Percentiles rank a stretch among this genome's conserved stretches.
phyloP scores from a whole-genome alignment of 2,329 filamentous ascomycete species.

The Arthroderma sp. region DNA sequence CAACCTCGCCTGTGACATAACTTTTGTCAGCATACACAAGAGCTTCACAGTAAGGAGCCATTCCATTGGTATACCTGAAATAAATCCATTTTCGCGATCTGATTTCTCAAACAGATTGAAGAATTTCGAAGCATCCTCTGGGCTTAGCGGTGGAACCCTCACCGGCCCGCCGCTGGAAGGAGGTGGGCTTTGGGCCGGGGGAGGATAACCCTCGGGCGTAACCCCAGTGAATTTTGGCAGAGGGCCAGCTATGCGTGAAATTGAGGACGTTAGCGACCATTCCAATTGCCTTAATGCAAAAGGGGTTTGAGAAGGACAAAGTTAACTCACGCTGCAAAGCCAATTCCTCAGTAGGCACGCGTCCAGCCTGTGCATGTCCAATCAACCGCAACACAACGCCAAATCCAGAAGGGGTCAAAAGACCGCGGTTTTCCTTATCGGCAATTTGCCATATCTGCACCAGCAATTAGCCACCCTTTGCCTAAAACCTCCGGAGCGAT shows the following conservation, averaged over 20 bases:
- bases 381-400: conserved; percentile 86
- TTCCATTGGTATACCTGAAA: conserved; percentile 43
- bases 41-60: too few relatives aligned
- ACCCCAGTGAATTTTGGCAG: conserved; percentile 84
- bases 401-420: conserved; percentile 85
- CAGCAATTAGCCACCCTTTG: not conserved
- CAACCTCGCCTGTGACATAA: conserved; percentile 52
- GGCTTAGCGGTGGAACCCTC: conserved; percentile 74
- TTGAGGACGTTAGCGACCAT: too few relatives aligned
- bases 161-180: conserved; percentile 47
- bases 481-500: not conserved
- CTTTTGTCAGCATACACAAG: too few relatives aligned
- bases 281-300: not conserved
- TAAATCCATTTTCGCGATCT: conserved; percentile 58
- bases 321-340: conserved; percentile 55
- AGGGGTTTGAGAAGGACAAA: not conserved
- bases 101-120: conserved; percentile 82
- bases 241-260: conserved; percentile 46
- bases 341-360: conserved; percentile 65
- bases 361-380: conserved; percentile 82
- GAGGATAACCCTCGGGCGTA: conserved; percentile 29
- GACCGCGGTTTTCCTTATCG: conserved; percentile 88
- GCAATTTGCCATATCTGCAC: conserved; percentile 95
- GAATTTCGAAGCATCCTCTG: conserved; percentile 85
- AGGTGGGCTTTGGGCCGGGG: conserved; percentile 42